These are phyloP conservation scores for Teratosphaeria viscida DNA, from an alignment of 2,329 filamentous ascomycete species.

Conservation along the genomic window DNA sequence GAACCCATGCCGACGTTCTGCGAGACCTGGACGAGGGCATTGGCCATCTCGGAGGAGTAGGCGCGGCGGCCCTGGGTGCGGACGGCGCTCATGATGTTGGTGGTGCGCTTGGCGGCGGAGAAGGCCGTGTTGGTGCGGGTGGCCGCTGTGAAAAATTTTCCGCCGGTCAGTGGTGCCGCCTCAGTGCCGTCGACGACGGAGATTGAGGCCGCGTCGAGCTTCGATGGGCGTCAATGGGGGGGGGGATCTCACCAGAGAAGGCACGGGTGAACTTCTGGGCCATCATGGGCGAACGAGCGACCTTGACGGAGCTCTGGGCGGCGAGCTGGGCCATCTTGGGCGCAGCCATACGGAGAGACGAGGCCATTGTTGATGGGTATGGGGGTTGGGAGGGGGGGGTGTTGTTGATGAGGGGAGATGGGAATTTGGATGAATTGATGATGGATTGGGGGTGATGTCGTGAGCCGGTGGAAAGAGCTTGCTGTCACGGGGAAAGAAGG, in stretches of 20 bases:
- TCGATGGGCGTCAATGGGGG: conserved; percentile 5
- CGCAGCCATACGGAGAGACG: conserved; percentile 60
- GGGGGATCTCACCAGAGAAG: conserved; percentile 54
- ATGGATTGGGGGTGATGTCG: conserved; percentile 6
- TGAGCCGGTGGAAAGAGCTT: neutral
- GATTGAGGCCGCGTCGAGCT: conserved; percentile 5
- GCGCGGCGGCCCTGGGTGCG: conserved; percentile 42
- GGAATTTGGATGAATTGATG: conserved; percentile 12
- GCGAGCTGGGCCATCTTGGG: conserved; percentile 60
- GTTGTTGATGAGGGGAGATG: conserved; percentile 12
- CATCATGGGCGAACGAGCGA: conserved; percentile 57
- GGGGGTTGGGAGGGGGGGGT: conserved; percentile 30
- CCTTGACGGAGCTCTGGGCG: conserved; percentile 62
- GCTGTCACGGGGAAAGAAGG: conserved; percentile 5
- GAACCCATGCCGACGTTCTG: conserved; percentile 84
- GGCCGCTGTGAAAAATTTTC: conserved; percentile 13
- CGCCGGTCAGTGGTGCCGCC: neutral
- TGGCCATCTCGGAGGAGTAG: conserved; percentile 81
- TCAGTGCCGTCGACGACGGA: neutral
- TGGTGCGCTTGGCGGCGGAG: conserved; percentile 64
- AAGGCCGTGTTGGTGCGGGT: conserved; percentile 45
- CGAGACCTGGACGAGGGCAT: conserved; percentile 81
- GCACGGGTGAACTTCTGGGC: conserved; percentile 55
- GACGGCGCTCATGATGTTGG: conserved; percentile 35
- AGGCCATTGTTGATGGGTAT: conserved; percentile 63